Evolutionary conservation across 352 stramenopile genomes (phyloP).

Genomic region (Phytophthora cactorum): DNA sequence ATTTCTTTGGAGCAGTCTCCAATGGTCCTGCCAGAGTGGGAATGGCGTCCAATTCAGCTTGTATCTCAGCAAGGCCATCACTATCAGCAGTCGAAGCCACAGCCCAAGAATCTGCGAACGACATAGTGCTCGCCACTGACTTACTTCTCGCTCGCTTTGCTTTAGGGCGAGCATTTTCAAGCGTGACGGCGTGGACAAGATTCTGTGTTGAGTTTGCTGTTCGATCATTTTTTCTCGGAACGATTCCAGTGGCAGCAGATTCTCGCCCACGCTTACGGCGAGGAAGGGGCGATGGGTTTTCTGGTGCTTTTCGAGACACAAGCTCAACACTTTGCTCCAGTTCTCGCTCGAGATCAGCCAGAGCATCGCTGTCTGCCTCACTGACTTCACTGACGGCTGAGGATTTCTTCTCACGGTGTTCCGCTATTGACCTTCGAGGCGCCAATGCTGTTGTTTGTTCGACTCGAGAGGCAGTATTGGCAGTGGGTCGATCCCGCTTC

Average conservation of each 20-base stretch:
- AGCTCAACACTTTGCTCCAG: slow-evolving; percentile 33
- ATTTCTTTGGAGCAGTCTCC: neutral
- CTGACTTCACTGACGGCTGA: slow-evolving; percentile 18
- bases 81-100: slow-evolving; percentile 32
- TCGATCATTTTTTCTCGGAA: slow-evolving; percentile 8
- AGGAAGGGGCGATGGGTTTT: slow-evolving; percentile 2
- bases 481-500: slow-evolving; percentile 13
- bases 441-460: neutral
- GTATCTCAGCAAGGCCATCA: slow-evolving; percentile 36
- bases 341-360: slow-evolving; percentile 61
- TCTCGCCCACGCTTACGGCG: slow-evolving; percentile 12
- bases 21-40: slow-evolving; percentile 8
- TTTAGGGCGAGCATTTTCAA: neutral
- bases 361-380: slow-evolving; percentile 38
- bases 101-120: slow-evolving; percentile 24
- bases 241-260: slow-evolving; percentile 6
- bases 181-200: neutral
- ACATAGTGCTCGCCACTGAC: slow-evolving; percentile 19
- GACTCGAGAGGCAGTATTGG: neutral
- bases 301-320: slow-evolving; percentile 4
- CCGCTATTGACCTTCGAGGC: neutral
- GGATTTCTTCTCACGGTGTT: slow-evolving; percentile 3
- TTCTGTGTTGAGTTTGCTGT: slow-evolving; percentile 3
- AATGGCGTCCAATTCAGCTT: slow-evolving; percentile 40
- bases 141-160: slow-evolving; percentile 17